A percentile compares a stretch with the other conserved stretches of the same genome.
These are phyloP conservation scores for Ceratocystis lukuohia DNA, from an alignment of 2,329 filamentous ascomycete genomes.

Conservation along the genomic window DNA sequence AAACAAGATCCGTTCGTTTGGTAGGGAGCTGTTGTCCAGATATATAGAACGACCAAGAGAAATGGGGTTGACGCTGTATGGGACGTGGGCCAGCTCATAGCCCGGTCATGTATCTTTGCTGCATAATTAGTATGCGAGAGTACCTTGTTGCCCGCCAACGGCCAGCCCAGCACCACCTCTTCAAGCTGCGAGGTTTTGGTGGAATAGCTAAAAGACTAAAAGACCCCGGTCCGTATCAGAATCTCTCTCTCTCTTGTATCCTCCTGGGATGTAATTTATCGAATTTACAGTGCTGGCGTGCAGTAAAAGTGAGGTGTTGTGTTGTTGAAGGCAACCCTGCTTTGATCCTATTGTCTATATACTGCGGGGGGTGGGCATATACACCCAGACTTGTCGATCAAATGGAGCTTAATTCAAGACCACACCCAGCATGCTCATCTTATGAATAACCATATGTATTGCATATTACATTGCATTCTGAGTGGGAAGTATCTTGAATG, in stretches of 20 bases:
- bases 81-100: slow-evolving; percentile 1
- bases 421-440: not conserved
- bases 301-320: not conserved
- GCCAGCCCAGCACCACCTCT: not conserved
- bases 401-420: not conserved
- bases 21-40: not conserved
- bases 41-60: not conserved
- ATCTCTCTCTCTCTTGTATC: not conserved
- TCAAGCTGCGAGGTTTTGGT: not conserved
- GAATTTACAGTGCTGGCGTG: not conserved
- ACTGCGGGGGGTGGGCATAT: not conserved
- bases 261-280: not conserved
- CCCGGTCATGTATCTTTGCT: not conserved
- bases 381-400: not conserved
- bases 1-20: not conserved
- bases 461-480: not conserved
- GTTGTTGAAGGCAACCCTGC: too few relatives aligned
- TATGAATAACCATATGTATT: not conserved
- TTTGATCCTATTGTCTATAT: not conserved
- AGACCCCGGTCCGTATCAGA: slow-evolving; percentile 6
- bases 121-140: not conserved
- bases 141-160: not conserved
- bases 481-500: too few relatives aligned
- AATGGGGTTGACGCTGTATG: not conserved
- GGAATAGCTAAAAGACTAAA: slow-evolving; percentile 2